Conservation (phyloP, 176 grass and related monocot genomes). For the Aegilops longissima region DNA sequence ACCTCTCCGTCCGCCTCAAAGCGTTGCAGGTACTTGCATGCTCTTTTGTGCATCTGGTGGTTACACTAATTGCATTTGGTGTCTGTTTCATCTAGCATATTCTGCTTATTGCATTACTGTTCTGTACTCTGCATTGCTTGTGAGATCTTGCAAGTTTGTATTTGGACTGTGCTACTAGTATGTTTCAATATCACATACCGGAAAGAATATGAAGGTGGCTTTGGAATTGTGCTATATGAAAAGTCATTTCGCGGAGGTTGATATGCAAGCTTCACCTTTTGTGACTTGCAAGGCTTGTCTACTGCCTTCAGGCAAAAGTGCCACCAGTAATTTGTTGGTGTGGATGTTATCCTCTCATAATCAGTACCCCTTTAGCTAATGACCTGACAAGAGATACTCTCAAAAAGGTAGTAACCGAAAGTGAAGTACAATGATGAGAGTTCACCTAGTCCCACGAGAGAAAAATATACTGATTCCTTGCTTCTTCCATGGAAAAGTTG, state of each 20-base stretch:
- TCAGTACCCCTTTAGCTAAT: constrained; percentile 25
- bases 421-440: constrained; percentile 33
- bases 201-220: constrained; percentile 27
- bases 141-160: constrained; percentile 19
- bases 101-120: neutral
- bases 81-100: neutral
- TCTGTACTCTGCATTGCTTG: constrained; percentile 21
- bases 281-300: constrained; percentile 47
- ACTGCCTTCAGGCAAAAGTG: constrained; percentile 29
- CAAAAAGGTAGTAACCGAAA: constrained; percentile 40
- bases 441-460: constrained; percentile 31
- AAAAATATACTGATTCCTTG: constrained; percentile 46
- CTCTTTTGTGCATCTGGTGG: constrained; percentile 5
- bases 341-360: constrained; percentile 39
- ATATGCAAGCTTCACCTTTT: constrained; percentile 45
- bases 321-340: constrained; percentile 34
- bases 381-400: constrained; percentile 33
- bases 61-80: neutral
- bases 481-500: constrained; percentile 41
- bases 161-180: neutral
- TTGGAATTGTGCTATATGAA: constrained; percentile 26
- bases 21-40: constrained; percentile 73
- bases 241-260: constrained; percentile 14
- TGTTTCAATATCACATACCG: neutral
- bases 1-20: constrained; percentile 73